Evolutionary conservation across 2,329 filamentous ascomycete species (phyloP), one percentile per base, ranked within the genome.

Genomic region (Penicillium decumbens): DNA sequence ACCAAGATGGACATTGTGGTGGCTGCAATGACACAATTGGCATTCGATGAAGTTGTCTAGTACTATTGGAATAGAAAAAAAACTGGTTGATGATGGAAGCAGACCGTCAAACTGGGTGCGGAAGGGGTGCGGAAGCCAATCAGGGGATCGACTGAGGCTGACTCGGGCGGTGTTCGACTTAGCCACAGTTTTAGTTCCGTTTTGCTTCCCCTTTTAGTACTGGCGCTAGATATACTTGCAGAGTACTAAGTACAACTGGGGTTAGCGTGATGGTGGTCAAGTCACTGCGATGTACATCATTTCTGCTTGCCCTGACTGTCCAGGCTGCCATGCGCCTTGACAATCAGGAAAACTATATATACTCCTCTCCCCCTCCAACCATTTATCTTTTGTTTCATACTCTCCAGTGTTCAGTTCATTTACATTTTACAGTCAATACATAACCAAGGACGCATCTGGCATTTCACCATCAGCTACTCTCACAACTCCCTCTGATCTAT

Each of bases 141-240:
- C 40, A 58, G 18, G 5, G 2, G 3, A 13, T 39, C 38, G 37
- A 40, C 3, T 12, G n/a, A 2, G 1, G 35, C 18, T 13, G 32
- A 41, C 20, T 46, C 30, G 54, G 33, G 56, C 54, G 56, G 54
- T 55, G 45, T 37, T 57, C 49, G 35, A 53, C 55, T 52, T 50
- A 56, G 53, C 56, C 51, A 57, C 51, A 46, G 33, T 18, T 29
- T 49, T 25, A 25, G 41, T 27, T 12, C 10, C 15, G 15, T 18
- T 18, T 18, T 18, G 15, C 15, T 18, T 18, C 15, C 15, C n/a
- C 38, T 18, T 29, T 47, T n/a, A 20, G 41, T 32, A 6, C 18
- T 13, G 24, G 23, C 18, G 38, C 27, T 29, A 30, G 23, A 33
- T n/a, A 24, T 38, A 45, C 29, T 27, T 39, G 30, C 5, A 8